Evolutionary conservation across 2,329 filamentous ascomycete species (phyloP), one percentile per base, ranked within the genome.

Genomic region (Macroventuria anomochaeta): DNA sequence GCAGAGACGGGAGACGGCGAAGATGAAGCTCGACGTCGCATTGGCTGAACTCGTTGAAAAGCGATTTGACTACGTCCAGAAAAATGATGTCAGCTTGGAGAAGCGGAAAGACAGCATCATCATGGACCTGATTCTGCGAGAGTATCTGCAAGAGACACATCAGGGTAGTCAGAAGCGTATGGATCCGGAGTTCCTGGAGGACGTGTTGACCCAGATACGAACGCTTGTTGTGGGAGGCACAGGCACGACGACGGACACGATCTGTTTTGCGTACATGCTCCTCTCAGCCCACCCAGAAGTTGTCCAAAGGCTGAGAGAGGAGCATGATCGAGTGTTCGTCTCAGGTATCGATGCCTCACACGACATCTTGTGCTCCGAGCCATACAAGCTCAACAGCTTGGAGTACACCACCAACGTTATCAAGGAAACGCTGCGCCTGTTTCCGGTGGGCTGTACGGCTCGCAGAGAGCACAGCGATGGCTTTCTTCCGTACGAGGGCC

Each of bases 291-390:
- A 70, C 23, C 71, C 70, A 11, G 62, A 66, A 3, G 49, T 69
- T 11, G 54, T 72, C 11, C 39, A 41, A 21, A 69, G 60, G 29
- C 46, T 81, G 25, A 68, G 75, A 20, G 66, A 74, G 18, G 84
- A 87, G 63, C 81, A 83, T 58, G 79, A 83, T 58, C 68, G 70
- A 2, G 73, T 85, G n/a, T 79, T 85, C 34, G 79, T 81, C 10
- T 50, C 75, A 0, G 74, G 79, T 34, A 62, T 72, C 7, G 61
- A 71, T 5, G 65, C 67, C 4, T 74, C 75, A 0, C 76, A 75
- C 25, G 60, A 67, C 2, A 65, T 74, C 23, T 72, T 85, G 17
- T 66, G 71, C 28, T 57, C 73, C 2, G 70, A 81, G 21, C 77
- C 80, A 0, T 65, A 75, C 21, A 71, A 80, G 3, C 72, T 85